These are phyloP conservation scores for Metschnikowia arizonensis DNA, from an alignment of 805 yeast species.

Conservation along the genomic window DNA sequence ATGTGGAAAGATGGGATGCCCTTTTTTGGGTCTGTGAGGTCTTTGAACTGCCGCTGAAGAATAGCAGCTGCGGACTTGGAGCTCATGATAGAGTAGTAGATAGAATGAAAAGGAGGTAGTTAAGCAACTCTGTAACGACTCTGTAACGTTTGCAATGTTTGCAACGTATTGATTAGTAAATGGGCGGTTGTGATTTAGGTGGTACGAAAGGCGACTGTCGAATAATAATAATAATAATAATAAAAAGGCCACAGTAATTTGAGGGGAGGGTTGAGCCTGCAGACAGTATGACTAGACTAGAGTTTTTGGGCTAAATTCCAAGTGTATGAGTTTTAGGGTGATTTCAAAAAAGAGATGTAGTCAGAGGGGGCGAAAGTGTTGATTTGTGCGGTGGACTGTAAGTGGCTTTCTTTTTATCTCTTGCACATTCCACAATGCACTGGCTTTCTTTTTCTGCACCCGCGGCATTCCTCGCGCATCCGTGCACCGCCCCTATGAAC, in stretches of 20 bases:
- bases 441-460: constrained; percentile 3
- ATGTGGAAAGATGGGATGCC: constrained; percentile 61
- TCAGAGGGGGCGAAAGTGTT: constrained; percentile 6
- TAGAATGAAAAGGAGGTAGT: too few species aligned
- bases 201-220: too few species aligned
- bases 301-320: background rate
- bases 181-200: background rate
- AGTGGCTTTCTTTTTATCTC: constrained; percentile 5
- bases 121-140: background rate
- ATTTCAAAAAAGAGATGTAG: constrained; percentile 2
- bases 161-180: background rate
- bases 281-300: background rate
- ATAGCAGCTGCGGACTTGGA: constrained; percentile 72
- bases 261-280: too few species aligned
- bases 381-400: constrained; percentile 6
- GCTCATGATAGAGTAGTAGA: constrained; percentile 26
- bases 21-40: constrained; percentile 87
- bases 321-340: background rate
- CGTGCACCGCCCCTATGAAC: background rate
- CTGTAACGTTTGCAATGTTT: background rate
- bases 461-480: constrained; percentile 2
- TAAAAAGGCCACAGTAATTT: too few species aligned
- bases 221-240: too few species aligned
- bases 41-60: constrained; percentile 88
- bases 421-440: constrained; percentile 5